These are phyloP conservation scores for Arthrobotrys musiformis DNA, from an alignment of 2,329 filamentous ascomycete species.

Conservation along the genomic window DNA sequence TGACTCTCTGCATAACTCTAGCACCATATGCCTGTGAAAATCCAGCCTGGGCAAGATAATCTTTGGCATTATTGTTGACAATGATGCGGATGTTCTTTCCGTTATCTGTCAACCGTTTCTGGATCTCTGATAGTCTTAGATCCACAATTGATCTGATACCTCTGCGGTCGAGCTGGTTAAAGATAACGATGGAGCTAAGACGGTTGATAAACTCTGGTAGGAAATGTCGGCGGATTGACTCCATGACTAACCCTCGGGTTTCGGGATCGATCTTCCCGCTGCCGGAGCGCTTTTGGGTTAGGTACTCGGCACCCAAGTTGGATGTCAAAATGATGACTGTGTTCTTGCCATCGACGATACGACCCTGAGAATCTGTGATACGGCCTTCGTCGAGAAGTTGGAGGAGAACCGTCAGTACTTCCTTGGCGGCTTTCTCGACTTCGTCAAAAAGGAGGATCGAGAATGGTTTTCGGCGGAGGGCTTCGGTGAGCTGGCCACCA, in stretches of 20 bases:
- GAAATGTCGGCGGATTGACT: slow-evolving; percentile 92
- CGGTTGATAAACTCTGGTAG: slow-evolving; percentile 98
- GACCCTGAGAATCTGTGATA: slow-evolving; percentile 97
- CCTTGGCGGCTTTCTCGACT: slow-evolving; percentile 98
- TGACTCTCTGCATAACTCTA: slow-evolving; percentile 84
- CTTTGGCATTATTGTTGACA: slow-evolving; percentile 85
- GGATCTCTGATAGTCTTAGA: slow-evolving; percentile 84
- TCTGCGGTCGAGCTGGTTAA: slow-evolving; percentile 88
- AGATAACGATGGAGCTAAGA: slow-evolving; percentile 95
- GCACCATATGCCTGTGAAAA: slow-evolving; percentile 97
- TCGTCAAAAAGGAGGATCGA: slow-evolving; percentile 98
- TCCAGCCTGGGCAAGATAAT: slow-evolving; percentile 89
- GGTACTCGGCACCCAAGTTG: slow-evolving; percentile 91
- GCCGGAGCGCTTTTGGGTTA: slow-evolving; percentile 68
- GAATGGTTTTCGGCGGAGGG: slow-evolving; percentile 91
- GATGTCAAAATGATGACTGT: slow-evolving; percentile 99
- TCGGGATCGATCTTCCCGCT: slow-evolving; percentile 87
- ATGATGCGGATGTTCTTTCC: slow-evolving; percentile 84
- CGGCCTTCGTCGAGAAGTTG: slow-evolving; percentile 99
- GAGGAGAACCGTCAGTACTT: slow-evolving; percentile 94
- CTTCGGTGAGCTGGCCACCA: slow-evolving; percentile 94
- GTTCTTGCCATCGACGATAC: slow-evolving; percentile 93
- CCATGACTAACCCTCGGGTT: slow-evolving; percentile 90
- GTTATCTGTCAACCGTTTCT: slow-evolving; percentile 87
- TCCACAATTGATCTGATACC: slow-evolving; percentile 98